Conservation (phyloP, 1,284 basidiomycete genomes). For the Leccinum discolor region DNA sequence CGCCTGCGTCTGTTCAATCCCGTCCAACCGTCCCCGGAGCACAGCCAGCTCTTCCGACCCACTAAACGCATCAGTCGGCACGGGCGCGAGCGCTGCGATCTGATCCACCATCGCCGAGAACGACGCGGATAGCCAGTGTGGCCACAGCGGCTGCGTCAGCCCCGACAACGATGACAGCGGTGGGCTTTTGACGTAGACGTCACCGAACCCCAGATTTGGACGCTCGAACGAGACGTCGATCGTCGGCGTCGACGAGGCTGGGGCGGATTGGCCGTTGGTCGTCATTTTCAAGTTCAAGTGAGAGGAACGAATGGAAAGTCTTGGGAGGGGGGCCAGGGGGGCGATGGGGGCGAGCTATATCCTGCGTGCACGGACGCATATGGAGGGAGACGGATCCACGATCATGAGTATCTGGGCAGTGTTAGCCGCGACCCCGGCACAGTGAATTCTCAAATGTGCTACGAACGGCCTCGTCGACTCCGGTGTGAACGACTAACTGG, state of each 20-base stretch:
- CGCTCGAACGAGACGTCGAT: constrained; percentile 17
- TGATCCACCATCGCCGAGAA: constrained; percentile 42
- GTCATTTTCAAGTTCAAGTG: too few species aligned
- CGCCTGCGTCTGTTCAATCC: constrained; percentile 20
- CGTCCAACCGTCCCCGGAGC: constrained; percentile 15
- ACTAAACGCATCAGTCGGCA: constrained; percentile 17
- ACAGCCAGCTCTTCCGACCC: constrained; percentile 16
- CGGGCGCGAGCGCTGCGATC: constrained; percentile 38
- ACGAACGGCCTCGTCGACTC: neutral
- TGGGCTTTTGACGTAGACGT: neutral
- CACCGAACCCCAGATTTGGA: neutral
- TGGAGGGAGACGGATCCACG: neutral
- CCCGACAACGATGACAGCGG: neutral
- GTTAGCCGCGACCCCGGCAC: neutral
- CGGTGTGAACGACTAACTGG: neutral
- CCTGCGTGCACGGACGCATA: neutral
- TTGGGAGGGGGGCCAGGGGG: too few species aligned
- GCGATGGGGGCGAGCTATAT: neutral
- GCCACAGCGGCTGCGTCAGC: constrained; percentile 24
- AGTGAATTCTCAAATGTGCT: neutral
- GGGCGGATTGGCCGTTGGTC: too few species aligned
- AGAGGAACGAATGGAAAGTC: too few species aligned
- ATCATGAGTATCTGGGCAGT: neutral
- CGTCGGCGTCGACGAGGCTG: too few species aligned
- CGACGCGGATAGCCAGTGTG: constrained; percentile 36